Base-by-base conservation (phyloP, 805 yeast genomes). In the Vanderwaltozyma verrucispora region DNA sequence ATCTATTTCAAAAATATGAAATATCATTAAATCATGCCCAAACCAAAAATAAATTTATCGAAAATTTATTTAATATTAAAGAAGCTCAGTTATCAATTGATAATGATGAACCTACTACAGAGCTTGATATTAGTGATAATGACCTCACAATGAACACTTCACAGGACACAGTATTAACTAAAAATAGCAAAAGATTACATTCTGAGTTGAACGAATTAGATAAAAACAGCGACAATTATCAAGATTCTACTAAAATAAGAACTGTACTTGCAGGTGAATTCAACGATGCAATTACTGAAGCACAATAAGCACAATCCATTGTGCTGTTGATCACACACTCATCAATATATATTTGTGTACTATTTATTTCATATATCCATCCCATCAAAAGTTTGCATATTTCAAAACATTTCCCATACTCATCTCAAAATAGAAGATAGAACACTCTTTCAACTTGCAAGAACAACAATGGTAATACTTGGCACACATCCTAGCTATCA, bases 1-100 rank as follows among this genome's bases (percentile, higher is more conserved):
- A 60, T 39, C 33, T 62, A 18, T 51, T 62, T 41, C 49, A 50
- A 21, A 42, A 44, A 42, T 62, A 40, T 36, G 44, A 26, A 8
- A 7, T 20, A 14, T 16, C 17, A 17, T 13, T 32, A 12, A 3
- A 10, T 6, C 14, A 30, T 30, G 38, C 38, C n/a, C 18, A 25
- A 25, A 18, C 14, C 8, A 8, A 18, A n/a, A 36, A 30, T 9
- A 19, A 18, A n/a, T 21, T 36, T 3, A 25, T 36, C 6, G 14
- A 25, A 26, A 25, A 30, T 5, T 18, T 36, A 19, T 15, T 14
- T 5, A 11, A 13, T 16, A 20, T 36, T 11, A 24, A 29, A 26
- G 31, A 36, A 7, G 27, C 23, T 11, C 27, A 25, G 14, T 7
- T 30, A 13, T 3, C 23, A n/a, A 19, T 14, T 9, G 30, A 25